Base-by-base conservation (phyloP, 768 basidiomycete species). In the Phanerodontia chrysosporium region DNA sequence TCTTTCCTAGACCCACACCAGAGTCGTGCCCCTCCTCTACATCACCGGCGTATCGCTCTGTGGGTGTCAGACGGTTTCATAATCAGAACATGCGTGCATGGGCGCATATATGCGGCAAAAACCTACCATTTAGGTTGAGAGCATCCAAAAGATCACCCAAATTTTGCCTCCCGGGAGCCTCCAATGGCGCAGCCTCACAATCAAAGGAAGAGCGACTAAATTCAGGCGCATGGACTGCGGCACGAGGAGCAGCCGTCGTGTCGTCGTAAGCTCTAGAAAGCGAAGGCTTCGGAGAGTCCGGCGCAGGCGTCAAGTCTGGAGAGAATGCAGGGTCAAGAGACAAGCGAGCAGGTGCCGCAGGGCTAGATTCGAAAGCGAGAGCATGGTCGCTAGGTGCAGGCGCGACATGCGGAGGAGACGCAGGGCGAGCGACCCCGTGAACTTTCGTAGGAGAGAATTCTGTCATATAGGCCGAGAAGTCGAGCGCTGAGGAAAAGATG, bases 401-500 rank as follows among this genome's bases (percentile, higher is more conserved):
- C 35, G 53, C 53, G 44, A 27, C 6, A 54, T 24, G 24, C 24
- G 10, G 29, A 36, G 12, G 13, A 29, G n/a, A 35, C 44, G 39
- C 18, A 30, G 8, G 3, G 49, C 14, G 16, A 54, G 53, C 25
- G 35, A 51, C 25, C 13, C 42, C 25, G 28, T 45, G 13, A 27
- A 56, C 22, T 51, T 53, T 24, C 7, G 42, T 16, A 12, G 44
- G 55, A 39, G 48, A 54, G 22, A 53, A 57, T 24, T 63, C 62
- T 21, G 62, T 57, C 25, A 55, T 49, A 49, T 63, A 59, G 0
- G 64, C 57, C 25, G 67, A 70, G 52, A 70, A 70, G 39, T 70
- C 66, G 6, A 70, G 63, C 13, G 65, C 64, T 24, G 69, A 67
- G 1, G 69, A 70, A 57, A 70, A 70, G n/a, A 67, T 60, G 27